Percentiles rank a stretch among this genome's conserved stretches.
These are phyloP conservation scores for Pichia sp. DNA, from an alignment of 1,139 yeast species.

Conservation along the genomic window DNA sequence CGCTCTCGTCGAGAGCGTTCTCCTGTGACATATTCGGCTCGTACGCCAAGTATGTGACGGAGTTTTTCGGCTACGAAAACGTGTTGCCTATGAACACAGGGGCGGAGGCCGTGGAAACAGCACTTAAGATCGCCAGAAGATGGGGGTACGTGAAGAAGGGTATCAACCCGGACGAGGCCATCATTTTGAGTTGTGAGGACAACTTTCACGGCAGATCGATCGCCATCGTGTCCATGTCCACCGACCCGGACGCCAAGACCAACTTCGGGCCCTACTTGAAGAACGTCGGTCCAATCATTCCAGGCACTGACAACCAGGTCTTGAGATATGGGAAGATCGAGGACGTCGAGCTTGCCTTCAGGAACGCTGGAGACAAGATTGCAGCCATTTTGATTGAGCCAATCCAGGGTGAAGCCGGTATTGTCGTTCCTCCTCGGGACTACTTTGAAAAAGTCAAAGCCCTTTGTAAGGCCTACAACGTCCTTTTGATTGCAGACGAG, in stretches of 20 bases:
- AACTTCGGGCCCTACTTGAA: neutral
- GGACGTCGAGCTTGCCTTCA: neutral
- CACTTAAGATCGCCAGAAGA: constrained; percentile 81
- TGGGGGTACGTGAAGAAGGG: constrained; percentile 90
- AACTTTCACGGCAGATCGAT: neutral
- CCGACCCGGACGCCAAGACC: neutral
- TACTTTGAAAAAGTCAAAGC: neutral
- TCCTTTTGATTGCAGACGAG: neutral
- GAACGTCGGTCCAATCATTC: neutral
- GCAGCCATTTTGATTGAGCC: neutral
- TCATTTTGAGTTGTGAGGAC: neutral
- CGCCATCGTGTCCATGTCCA: neutral
- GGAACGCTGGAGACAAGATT: neutral
- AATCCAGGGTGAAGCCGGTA: neutral
- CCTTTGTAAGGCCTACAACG: neutral
- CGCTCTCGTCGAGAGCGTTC: neutral
- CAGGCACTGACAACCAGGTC: neutral
- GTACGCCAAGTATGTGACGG: constrained; percentile 36
- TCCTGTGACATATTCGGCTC: neutral
- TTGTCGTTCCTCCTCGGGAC: neutral
- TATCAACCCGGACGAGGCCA: constrained; percentile 47
- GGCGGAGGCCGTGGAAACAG: constrained; percentile 94
- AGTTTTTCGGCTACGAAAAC: constrained; percentile 80
- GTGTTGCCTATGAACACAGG: constrained; percentile 95
- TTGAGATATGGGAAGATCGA: neutral